Evolutionary conservation across 192 early-diverging fungal genomes (phyloP), one percentile per base, ranked within the genome.

Genomic region (Backusella morwellensis): DNA sequence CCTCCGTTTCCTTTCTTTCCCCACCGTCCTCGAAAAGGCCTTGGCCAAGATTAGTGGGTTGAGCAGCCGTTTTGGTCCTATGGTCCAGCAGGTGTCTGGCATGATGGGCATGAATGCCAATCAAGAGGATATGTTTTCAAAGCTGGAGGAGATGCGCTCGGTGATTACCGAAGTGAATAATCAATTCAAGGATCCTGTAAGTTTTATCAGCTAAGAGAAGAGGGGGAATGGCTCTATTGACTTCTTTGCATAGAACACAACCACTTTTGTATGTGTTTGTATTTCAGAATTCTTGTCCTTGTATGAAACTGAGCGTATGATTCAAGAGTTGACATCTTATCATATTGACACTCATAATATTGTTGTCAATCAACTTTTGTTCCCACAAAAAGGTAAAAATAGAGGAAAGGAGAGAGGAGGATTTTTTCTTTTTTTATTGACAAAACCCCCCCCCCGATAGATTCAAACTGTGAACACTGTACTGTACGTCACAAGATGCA

Each of bases 271-370:
- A 68, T 99, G 98, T 86, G 97, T 99, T 42, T 99, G 97, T 83
- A 99, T 99, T 77, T 93, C 96, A 40, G 98, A 99, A 83, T 99
- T 99, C 88, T 89, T 99, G 82, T 99, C 98, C 26, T 88, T 99
- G 40, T 99, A 99, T 86, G 98, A 99, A 81, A 99, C 98, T 0
- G 98, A 99, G 85, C 91, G 98, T 70, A 95, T 99, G 94, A 97
- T 99, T 81, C 98, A 99, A 85, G 98, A 99, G 87, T 90, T 99
- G 79, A 98, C 97, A 9, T 91, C 93, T 15, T 98, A 96, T 81
- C 89, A 96, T 63, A 99, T 99, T 59, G 98, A 99, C 80, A 99
- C 97, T 7, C 97, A 99, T 88, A 99, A 99, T 81, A 99, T 99
- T 82, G 93, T 99, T 19, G 97, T 98, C 76, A 99, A 99, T 85